phyloP scores from a whole-genome alignment of 768 basidiomycete genomes.

The Kondoa malvinella region DNA sequence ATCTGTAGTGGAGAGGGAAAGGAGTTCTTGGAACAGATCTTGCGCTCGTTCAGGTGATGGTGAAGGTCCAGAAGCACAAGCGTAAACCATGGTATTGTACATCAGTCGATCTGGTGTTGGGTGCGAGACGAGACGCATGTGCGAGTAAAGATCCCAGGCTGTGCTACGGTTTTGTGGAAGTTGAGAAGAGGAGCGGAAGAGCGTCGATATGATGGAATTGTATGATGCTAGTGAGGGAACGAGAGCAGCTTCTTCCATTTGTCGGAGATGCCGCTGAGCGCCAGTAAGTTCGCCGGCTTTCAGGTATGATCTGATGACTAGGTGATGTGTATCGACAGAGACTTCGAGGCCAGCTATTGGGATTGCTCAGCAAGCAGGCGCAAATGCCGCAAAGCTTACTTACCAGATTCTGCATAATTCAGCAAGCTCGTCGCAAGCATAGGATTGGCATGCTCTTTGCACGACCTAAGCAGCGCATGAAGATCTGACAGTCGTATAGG shows the following conservation, averaged over 20 bases:
- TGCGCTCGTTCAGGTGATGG: slow-evolving; percentile 78
- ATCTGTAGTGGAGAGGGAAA: slow-evolving; percentile 35
- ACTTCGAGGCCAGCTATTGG: slow-evolving; percentile 20
- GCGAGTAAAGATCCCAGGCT: slow-evolving; percentile 85
- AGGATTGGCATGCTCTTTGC: not conserved
- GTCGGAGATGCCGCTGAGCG: slow-evolving; percentile 11
- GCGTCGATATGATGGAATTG: slow-evolving; percentile 14
- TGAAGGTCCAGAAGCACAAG: slow-evolving; percentile 47
- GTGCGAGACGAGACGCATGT: slow-evolving; percentile 93
- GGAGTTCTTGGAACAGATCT: slow-evolving; percentile 89
- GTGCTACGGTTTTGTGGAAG: slow-evolving; percentile 40
- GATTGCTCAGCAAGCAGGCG: too few species aligned
- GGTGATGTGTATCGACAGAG: slow-evolving; percentile 32
- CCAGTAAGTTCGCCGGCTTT: not conserved
- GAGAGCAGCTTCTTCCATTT: not conserved
- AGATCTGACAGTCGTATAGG: not conserved
- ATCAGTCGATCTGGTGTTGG: slow-evolving; percentile 53
- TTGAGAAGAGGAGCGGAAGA: slow-evolving; percentile 13
- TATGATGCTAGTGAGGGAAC: slow-evolving; percentile 14
- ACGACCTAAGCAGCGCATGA: not conserved
- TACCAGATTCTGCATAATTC: not conserved
- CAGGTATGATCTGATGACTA: slow-evolving; percentile 1
- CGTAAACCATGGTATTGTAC: slow-evolving; percentile 72
- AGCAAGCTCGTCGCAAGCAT: not conserved
- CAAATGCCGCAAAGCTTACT: not conserved